Evolutionary conservation across 2,329 filamentous ascomycete species (phyloP), one percentile per base, ranked within the genome.

Genomic region (Aspergillus arachidicola): DNA sequence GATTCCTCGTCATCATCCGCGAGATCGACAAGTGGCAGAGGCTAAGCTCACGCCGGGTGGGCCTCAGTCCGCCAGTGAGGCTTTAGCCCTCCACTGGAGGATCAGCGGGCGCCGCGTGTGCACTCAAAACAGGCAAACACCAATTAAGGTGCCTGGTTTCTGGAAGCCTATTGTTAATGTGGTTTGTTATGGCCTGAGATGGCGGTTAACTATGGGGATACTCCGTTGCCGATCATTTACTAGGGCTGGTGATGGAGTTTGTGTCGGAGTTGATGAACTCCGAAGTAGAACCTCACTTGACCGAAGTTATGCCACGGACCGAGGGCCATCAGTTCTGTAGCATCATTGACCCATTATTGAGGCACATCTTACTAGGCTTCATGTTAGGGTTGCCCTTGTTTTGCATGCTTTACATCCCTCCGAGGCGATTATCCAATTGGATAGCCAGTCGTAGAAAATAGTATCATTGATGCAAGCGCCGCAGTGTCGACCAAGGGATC

Each of bases 31-130:
- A 10, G 50, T 19, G 16, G 26, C 14, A n/a, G 28, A 53, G 28
- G 50, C 26, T 53, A 53, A 53, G 50, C 50, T 53, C 50, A 34
- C 26, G 50, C 26, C 50, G 50, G 5, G 48, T 51, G 48, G 48
- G 48, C 48, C 23, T 3, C 48, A 30, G 38, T 28, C 48, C 48
- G 21, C 48, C 48, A 51, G 23, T 53, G 26, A 53, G 26, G 5
- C 14, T 34, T 19, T 30, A 11, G 26, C 30, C 50, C 28, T 53
- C 2, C 10, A 19, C 16, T 53, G 50, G 50, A 53, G 50, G 50
- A 53, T 53, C 50, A 3, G 50, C 50, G 50, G 50, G 30, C 26
- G 26, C 50, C 50, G 50, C 50, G 50, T 53, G 50, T 53, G 26
- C 50, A 30, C 11, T 28, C 14, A 32, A 53, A 53, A 30, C n/a